These are phyloP conservation scores for Climacium dendroides DNA, from an alignment of 225 moss, liverwort and hornwort species.

Conservation along the genomic window DNA sequence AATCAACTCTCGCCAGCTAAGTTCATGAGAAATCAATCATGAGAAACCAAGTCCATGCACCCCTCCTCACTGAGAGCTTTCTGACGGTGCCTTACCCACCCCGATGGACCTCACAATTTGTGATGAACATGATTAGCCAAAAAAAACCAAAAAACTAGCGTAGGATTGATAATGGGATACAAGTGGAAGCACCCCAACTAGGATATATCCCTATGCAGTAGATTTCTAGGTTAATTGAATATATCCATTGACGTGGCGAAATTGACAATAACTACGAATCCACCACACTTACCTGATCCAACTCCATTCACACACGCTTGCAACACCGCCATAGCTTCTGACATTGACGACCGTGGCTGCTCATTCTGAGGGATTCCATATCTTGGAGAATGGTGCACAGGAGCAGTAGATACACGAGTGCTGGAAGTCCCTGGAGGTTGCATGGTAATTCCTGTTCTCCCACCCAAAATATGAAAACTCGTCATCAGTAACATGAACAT, in stretches of 20 bases:
- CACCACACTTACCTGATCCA: neutral
- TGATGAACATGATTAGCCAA: neutral
- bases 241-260: neutral
- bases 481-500: neutral
- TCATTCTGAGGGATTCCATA: conserved; percentile 16
- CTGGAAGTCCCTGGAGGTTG: conserved; percentile 6
- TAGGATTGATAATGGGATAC: neutral
- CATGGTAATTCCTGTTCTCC: conserved; percentile 12
- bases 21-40: neutral
- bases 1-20: neutral
- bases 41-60: neutral
- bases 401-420: conserved; percentile 1
- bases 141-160: too few species aligned
- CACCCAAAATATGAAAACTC: neutral
- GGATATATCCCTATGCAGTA: neutral
- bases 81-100: neutral
- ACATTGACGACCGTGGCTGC: conserved; percentile 14
- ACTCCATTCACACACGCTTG: neutral
- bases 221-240: neutral
- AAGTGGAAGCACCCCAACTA: neutral
- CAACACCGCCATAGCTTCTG: conserved; percentile 9
- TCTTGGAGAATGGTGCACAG: conserved; percentile 11
- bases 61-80: neutral
- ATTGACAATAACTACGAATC: neutral
- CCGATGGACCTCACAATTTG: neutral